Evolutionary conservation across 805 yeast species (phyloP).

Genomic region (Groenewaldozyma tartarivorans): DNA sequence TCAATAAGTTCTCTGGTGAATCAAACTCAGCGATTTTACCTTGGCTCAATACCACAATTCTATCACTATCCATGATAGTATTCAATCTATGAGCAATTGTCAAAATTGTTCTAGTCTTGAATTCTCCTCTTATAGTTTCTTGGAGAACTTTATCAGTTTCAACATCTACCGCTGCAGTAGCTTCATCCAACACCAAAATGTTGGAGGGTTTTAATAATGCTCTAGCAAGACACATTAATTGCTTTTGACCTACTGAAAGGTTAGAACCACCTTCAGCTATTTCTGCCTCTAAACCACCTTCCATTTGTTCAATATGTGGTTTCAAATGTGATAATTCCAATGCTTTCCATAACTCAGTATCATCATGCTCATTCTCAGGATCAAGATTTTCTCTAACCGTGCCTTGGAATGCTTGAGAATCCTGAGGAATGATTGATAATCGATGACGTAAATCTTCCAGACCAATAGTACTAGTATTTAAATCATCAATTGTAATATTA

Average conservation of each 20-base stretch:
- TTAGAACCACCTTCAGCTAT: conserved; percentile 77
- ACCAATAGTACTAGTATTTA: conserved; percentile 61
- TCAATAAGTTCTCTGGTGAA: conserved; percentile 54
- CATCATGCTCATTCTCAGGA: conserved; percentile 59
- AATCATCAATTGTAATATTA: conserved; percentile 59
- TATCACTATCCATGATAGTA: conserved; percentile 78
- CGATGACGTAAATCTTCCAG: conserved; percentile 66
- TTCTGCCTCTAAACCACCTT: conserved; percentile 44
- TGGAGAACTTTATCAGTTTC: conserved; percentile 76
- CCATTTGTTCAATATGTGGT: conserved; percentile 47
- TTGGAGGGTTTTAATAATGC: conserved; percentile 69
- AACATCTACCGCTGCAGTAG: conserved; percentile 83
- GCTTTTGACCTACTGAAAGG: conserved; percentile 81
- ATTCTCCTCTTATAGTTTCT: conserved; percentile 65
- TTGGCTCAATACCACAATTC: conserved; percentile 60
- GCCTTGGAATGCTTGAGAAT: conserved; percentile 86
- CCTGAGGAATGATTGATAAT: conserved; percentile 85
- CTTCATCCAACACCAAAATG: conserved; percentile 78
- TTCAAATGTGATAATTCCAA: conserved; percentile 72
- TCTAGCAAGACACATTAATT: conserved; percentile 73
- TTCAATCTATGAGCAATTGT: conserved; percentile 88
- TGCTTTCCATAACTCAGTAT: conserved; percentile 76
- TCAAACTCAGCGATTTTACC: conserved; percentile 77
- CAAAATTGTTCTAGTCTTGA: conserved; percentile 65
- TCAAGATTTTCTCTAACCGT: conserved; percentile 78